Evolutionary conservation across 1,284 basidiomycete species (phyloP).

Genomic region (Marasmius tenuissimus): DNA sequence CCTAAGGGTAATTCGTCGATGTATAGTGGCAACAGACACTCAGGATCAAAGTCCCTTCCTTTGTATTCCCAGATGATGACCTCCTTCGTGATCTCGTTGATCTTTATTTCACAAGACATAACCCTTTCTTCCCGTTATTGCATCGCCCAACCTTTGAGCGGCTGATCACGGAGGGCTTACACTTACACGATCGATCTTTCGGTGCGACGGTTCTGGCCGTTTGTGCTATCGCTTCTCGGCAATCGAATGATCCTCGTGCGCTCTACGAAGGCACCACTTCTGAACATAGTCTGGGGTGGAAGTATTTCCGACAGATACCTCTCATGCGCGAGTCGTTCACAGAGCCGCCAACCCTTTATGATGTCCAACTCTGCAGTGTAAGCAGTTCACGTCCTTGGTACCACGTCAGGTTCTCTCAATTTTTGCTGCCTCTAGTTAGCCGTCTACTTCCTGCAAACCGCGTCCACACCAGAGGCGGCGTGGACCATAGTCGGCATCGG

Average conservation of each 20-base stretch:
- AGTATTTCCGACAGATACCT: slow-evolving; percentile 51
- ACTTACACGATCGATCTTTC: slow-evolving; percentile 53
- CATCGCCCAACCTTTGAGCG: slow-evolving; percentile 63
- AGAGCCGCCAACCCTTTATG: slow-evolving; percentile 48
- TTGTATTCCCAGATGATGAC: slow-evolving; percentile 31
- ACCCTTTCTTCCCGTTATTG: slow-evolving; percentile 54
- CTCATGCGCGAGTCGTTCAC: slow-evolving; percentile 43
- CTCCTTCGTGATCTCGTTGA: slow-evolving; percentile 53
- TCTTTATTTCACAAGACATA: slow-evolving; percentile 54
- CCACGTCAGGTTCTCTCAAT: too few relatives aligned
- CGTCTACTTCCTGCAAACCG: too few relatives aligned
- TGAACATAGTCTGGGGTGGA: slow-evolving; percentile 47
- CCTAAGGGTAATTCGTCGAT: neutral
- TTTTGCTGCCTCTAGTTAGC: too few relatives aligned
- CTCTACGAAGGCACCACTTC: slow-evolving; percentile 28
- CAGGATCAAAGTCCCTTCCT: neutral
- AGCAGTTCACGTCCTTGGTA: neutral
- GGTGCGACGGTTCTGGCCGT: slow-evolving; percentile 59
- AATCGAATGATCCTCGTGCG: slow-evolving; percentile 55
- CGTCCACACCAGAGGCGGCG: slow-evolving; percentile 49
- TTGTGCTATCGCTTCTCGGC: slow-evolving; percentile 62
- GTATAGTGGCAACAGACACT: slow-evolving; percentile 4
- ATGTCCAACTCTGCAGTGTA: slow-evolving; percentile 47
- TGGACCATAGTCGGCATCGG: slow-evolving; percentile 40
- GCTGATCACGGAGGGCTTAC: slow-evolving; percentile 45